phyloP scores from a whole-genome alignment of 2,329 filamentous ascomycete genomes.

The Saccharata proteae region DNA sequence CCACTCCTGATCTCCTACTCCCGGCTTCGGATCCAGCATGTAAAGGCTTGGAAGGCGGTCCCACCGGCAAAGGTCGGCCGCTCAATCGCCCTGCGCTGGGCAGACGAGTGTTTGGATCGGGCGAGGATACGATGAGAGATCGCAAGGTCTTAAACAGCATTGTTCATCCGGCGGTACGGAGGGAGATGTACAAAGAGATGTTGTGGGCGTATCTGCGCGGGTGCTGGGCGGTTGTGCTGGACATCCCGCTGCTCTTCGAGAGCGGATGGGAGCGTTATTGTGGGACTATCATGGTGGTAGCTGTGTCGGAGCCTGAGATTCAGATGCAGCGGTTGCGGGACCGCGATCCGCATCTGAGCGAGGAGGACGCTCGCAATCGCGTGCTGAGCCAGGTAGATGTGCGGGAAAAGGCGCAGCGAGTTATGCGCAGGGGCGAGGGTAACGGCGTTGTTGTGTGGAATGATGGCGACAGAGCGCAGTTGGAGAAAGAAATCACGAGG shows the following conservation, averaged over 20 bases:
- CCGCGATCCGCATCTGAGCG: conserved; percentile 63
- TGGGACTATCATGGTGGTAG: conserved; percentile 76
- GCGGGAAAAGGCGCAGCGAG: conserved; percentile 66
- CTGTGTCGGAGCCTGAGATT: conserved; percentile 62
- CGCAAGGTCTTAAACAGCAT: conserved; percentile 73
- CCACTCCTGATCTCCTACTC: conserved; percentile 70
- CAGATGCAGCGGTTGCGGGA: conserved; percentile 71
- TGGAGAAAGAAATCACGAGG: conserved; percentile 53
- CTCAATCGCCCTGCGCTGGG: conserved; percentile 82
- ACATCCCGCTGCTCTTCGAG: conserved; percentile 88
- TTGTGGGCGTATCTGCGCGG: conserved; percentile 62
- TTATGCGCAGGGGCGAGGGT: conserved; percentile 48
- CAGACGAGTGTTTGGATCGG: conserved; percentile 71
- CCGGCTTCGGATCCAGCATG: conserved; percentile 29
- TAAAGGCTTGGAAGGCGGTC: conserved; percentile 40
- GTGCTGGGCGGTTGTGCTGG: conserved; percentile 79
- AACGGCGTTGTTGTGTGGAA: conserved; percentile 83
- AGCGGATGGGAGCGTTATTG: conserved; percentile 74
- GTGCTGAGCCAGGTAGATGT: conserved; percentile 82
- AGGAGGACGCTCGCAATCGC: conserved; percentile 78
- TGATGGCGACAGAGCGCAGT: conserved; percentile 59
- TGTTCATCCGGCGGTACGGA: conserved; percentile 80
- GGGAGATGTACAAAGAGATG: conserved; percentile 67
- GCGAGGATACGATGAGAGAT: conserved; percentile 56
- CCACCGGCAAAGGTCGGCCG: conserved; percentile 52